These are phyloP conservation scores for Wallacemonas sp. DNA, from an alignment of 208 protist genomes.

Conservation along the genomic window DNA sequence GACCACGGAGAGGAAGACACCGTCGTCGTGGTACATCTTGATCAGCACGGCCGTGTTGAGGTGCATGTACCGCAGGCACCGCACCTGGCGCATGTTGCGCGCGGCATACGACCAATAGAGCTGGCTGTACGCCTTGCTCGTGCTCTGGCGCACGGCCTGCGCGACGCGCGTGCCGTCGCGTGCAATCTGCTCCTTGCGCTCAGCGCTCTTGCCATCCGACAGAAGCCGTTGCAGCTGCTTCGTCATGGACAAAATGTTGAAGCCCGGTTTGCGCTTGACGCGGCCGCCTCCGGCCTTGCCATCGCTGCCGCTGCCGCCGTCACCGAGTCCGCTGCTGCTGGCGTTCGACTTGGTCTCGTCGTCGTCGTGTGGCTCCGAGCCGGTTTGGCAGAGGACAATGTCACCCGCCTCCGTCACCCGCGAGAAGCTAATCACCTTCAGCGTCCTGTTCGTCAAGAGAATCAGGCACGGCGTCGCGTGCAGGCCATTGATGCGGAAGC, in stretches of 20 bases:
- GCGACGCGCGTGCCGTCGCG: conserved; percentile 82
- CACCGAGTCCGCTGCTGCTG: not conserved
- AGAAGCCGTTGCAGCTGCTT: conserved; percentile 77
- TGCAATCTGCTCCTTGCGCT: conserved; percentile 35
- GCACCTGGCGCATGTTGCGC: conserved; percentile 56
- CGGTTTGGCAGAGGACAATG: conserved; percentile 77
- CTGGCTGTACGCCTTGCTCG: conserved; percentile 58
- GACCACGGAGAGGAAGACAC: conserved; percentile 79
- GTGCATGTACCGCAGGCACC: conserved; percentile 84
- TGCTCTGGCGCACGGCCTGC: conserved; percentile 81
- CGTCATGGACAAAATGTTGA: conserved; percentile 60
- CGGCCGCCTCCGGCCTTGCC: conserved; percentile 8
- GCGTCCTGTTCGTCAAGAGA: conserved; percentile 61
- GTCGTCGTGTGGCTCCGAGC: conserved; percentile 16
- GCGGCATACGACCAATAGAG: conserved; percentile 78
- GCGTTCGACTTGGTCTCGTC: conserved; percentile 11
- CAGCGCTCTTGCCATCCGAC: conserved; percentile 32
- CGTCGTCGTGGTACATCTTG: conserved; percentile 67
- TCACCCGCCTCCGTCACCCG: conserved; percentile 76
- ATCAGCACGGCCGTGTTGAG: conserved; percentile 82
- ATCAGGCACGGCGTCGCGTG: conserved; percentile 85
- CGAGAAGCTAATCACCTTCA: conserved; percentile 79
- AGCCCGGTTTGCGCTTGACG: conserved; percentile 20
- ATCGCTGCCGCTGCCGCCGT: not conserved
- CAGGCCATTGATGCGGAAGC: conserved; percentile 86